These are phyloP conservation scores for Podila clonocystis DNA, from an alignment of 192 early-diverging fungal species.

Conservation along the genomic window DNA sequence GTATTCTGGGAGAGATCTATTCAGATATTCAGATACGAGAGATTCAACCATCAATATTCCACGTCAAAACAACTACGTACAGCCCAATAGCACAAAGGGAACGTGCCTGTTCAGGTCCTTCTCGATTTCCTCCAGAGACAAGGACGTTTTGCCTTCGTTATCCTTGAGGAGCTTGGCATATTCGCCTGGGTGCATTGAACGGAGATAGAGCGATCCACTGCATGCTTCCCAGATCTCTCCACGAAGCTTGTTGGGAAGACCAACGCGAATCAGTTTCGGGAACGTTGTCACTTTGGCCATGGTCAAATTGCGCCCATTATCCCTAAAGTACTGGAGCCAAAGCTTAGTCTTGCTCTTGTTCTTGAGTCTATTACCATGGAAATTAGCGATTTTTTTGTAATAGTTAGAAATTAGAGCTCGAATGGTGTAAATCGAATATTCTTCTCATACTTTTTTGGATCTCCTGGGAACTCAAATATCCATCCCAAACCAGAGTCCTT, in stretches of 20 bases:
- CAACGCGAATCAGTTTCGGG: conserved; percentile 89
- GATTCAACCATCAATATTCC: not conserved
- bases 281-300: conserved; percentile 83
- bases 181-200: conserved; percentile 87
- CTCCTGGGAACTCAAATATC: conserved; percentile 77
- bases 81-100: not conserved
- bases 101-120: conserved; percentile 88
- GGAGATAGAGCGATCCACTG: conserved; percentile 87
- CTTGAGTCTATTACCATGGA: conserved; percentile 47
- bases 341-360: conserved; percentile 79
- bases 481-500: conserved; percentile 71
- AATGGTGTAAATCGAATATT: not conserved
- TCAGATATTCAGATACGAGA: not conserved
- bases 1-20: conserved; percentile 92
- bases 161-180: conserved; percentile 79
- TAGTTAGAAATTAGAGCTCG: not conserved
- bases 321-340: conserved; percentile 80
- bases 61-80: not conserved
- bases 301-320: conserved; percentile 89
- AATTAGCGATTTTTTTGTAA: not conserved
- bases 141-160: conserved; percentile 75
- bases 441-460: conserved; percentile 69
- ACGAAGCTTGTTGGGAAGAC: conserved; percentile 86
- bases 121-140: conserved; percentile 94
- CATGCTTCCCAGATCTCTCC: conserved; percentile 96